Base-by-base conservation (phyloP, 139 green algal genomes). In the Mesotaenium endlicherianum region DNA sequence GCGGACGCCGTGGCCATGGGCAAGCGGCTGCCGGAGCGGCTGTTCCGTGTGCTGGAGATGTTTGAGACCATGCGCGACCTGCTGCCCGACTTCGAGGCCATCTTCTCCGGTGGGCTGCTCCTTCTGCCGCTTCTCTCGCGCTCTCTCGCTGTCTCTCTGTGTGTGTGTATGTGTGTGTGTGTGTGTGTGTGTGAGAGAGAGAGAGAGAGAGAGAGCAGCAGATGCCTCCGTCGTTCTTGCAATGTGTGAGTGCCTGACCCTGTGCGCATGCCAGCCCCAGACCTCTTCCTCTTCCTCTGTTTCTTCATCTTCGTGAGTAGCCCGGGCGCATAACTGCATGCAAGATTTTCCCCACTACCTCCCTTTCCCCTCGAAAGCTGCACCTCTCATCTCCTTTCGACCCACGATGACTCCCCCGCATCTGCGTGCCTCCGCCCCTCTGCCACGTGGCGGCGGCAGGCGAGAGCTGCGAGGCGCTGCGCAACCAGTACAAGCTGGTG, bases 21-120 rank as follows among this genome's bases (percentile, higher is more conserved):
- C 3, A 77, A 84, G 42, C 31, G 38, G 57, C 39, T 53, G 45
- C 77, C 77, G 1, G 77, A 84, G 57, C 31, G 36, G 26, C 47
- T 84, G 2, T 84, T 84, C 44, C 30, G 58, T 36, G 36, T 84
- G 38, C 77, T 84, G 4, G 77, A 84, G 40, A 79, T 79, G 40
- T 84, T 55, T 11, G 77, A 84, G 39, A 55, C 58, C 34, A 16
- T 84, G 38, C 57, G 36, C n/a, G 57, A 84, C n/a, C 47, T 84
- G 45, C 64, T 47, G 34, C 57, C 57, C 11, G 68, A 75, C 44
- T 75, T 84, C 45, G 34, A 77, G 20, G 57, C 57, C 16, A 53
- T 84, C 16, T 78, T 84, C 31, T 58, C 42, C 57, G 75, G 75
- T 82, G 20, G 1, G 42, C 26, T 20, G 20, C 20, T 20, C 50